A percentile compares a stretch with the other conserved stretches of the same genome.
These are phyloP conservation scores for Ogataea hybrid DNA, from an alignment of 1,139 yeast genomes.

Conservation along the genomic window DNA sequence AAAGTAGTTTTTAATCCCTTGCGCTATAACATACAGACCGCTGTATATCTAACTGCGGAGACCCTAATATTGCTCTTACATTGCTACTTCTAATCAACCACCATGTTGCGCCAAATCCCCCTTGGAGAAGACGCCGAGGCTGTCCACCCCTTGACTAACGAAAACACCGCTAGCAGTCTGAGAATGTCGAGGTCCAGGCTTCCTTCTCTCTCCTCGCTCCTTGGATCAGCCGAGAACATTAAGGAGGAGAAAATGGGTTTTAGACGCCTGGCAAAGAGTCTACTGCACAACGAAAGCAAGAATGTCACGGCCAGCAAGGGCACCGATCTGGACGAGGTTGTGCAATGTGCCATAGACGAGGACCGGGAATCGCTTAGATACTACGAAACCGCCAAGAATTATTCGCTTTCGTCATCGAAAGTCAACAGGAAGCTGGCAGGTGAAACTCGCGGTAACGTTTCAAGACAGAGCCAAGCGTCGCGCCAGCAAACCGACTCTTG, in stretches of 20 bases:
- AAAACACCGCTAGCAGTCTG: too few species aligned
- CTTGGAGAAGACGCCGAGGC: too few species aligned
- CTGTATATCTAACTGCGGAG: background rate
- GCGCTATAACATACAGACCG: slow-evolving; percentile 3
- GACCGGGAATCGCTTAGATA: slow-evolving; percentile 16
- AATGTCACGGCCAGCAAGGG: too few species aligned
- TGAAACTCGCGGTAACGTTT: slow-evolving; percentile 14
- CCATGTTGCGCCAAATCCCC: slow-evolving; percentile 20
- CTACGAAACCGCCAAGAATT: slow-evolving; percentile 21
- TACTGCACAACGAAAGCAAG: too few species aligned
- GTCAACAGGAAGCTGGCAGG: slow-evolving; percentile 14
- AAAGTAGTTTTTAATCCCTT: slow-evolving; percentile 1
- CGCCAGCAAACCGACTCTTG: slow-evolving; percentile 8
- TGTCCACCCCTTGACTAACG: too few species aligned
- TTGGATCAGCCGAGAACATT: too few species aligned
- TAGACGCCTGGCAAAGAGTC: too few species aligned
- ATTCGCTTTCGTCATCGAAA: slow-evolving; percentile 16
- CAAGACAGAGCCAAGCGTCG: slow-evolving; percentile 10
- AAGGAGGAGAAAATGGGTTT: too few species aligned
- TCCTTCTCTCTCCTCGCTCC: too few species aligned
- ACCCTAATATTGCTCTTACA: slow-evolving; percentile 7
- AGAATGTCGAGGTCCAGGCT: too few species aligned
- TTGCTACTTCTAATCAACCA: slow-evolving; percentile 2
- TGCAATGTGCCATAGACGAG: slow-evolving; percentile 8
- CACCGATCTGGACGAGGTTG: too few species aligned